Conservation (phyloP, 1,284 basidiomycete species). For the Cutaneotrichosporon sp. region DNA sequence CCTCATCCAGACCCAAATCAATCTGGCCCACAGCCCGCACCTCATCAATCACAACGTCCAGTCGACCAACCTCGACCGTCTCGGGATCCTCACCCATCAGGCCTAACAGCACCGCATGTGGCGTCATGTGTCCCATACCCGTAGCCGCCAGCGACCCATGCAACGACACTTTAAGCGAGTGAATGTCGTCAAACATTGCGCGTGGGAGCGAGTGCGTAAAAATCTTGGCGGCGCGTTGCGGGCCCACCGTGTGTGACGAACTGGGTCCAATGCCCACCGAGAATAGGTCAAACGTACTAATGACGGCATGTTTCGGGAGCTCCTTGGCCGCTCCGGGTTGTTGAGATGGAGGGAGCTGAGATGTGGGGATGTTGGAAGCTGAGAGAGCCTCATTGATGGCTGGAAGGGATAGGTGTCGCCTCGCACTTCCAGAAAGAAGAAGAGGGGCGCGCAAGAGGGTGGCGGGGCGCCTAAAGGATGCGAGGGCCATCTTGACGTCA, state of each 20-base stretch:
- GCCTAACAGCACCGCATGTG: slow-evolving; percentile 86
- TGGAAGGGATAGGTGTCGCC: neutral
- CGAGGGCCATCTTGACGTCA: neutral
- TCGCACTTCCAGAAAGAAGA: neutral
- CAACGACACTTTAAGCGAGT: slow-evolving; percentile 79
- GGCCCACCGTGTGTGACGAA: slow-evolving; percentile 70
- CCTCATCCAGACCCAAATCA: slow-evolving; percentile 61
- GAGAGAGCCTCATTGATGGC: neutral
- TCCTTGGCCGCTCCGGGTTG: slow-evolving; percentile 19
- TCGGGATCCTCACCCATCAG: slow-evolving; percentile 66
- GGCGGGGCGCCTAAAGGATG: neutral
- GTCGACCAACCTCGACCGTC: slow-evolving; percentile 41
- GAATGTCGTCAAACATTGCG: slow-evolving; percentile 58
- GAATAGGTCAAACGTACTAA: slow-evolving; percentile 89
- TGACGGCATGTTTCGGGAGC: slow-evolving; percentile 78
- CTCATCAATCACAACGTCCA: slow-evolving; percentile 36
- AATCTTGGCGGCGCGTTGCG: slow-evolving; percentile 46
- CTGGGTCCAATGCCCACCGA: slow-evolving; percentile 69
- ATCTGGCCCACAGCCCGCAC: slow-evolving; percentile 35
- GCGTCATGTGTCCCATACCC: slow-evolving; percentile 86
- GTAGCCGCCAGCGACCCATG: slow-evolving; percentile 57
- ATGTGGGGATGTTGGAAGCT: neutral
- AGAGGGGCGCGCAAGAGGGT: neutral
- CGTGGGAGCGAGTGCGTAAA: slow-evolving; percentile 31
- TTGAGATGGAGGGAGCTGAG: slow-evolving; percentile 24